These are phyloP conservation scores for Nakaseomyces glabratus DNA, from an alignment of 1,139 yeast genomes.

Conservation along the genomic window DNA sequence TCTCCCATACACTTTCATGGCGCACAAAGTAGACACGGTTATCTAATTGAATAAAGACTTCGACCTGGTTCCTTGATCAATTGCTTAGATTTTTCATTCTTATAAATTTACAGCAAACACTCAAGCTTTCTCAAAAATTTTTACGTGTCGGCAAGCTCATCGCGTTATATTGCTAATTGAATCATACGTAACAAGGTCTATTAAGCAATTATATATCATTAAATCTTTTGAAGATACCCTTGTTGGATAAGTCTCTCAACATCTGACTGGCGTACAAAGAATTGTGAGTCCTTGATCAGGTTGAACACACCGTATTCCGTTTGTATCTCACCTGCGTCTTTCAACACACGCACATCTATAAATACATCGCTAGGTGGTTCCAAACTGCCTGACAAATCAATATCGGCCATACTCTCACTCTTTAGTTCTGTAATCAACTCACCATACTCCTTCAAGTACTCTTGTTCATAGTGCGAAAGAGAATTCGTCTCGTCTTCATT, in stretches of 20 bases:
- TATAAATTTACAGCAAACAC: too few species aligned
- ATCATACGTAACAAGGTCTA: too few species aligned
- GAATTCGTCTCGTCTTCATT: constrained; percentile 35
- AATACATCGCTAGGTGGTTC: constrained; percentile 88
- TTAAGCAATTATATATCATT: too few species aligned
- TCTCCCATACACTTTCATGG: too few species aligned
- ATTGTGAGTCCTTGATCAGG: constrained; percentile 89
- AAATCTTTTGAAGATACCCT: constrained; percentile 77
- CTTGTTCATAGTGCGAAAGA: constrained; percentile 71
- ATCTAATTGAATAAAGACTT: too few species aligned
- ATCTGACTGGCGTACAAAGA: constrained; percentile 86
- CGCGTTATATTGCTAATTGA: too few species aligned
- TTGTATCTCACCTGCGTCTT: constrained; percentile 94
- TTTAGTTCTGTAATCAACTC: constrained; percentile 69
- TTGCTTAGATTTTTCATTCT: too few species aligned
- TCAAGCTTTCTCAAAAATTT: too few species aligned
- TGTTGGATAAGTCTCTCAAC: constrained; percentile 92
- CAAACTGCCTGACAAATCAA: constrained; percentile 81
- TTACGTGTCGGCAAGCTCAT: too few species aligned
- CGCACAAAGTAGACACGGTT: too few species aligned
- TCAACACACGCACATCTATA: constrained; percentile 84
- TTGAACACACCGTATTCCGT: constrained; percentile 96
- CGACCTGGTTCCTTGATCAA: too few species aligned
- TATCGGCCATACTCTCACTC: constrained; percentile 61
- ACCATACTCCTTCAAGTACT: constrained; percentile 61